Percentiles rank a stretch among this genome's conserved stretches.
phyloP scores from a whole-genome alignment of 768 basidiomycete species.

The Termitomyces titanicus region DNA sequence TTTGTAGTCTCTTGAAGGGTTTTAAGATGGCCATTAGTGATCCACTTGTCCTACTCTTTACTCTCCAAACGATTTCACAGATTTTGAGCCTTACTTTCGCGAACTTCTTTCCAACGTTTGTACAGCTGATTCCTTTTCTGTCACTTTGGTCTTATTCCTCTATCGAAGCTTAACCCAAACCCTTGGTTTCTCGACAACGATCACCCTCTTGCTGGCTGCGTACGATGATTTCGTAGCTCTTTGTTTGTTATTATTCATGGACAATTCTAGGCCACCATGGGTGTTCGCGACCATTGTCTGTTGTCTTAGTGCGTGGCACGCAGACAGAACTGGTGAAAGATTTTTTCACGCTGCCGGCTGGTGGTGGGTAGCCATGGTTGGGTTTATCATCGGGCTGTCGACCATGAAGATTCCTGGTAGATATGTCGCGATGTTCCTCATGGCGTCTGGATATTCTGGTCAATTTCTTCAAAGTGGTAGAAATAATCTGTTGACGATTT shows the following conservation, averaged over 20 bases:
- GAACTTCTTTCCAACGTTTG: constrained; percentile 58
- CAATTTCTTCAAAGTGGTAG: neutral
- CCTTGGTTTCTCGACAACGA: constrained; percentile 59
- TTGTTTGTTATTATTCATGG: neutral
- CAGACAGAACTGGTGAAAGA: constrained; percentile 58
- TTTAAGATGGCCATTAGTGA: constrained; percentile 53
- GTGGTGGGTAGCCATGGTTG: constrained; percentile 60
- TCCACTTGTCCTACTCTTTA: constrained; percentile 50
- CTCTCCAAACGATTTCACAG: constrained; percentile 46
- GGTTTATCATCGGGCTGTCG: constrained; percentile 56
- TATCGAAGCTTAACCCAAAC: constrained; percentile 46
- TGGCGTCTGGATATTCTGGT: constrained; percentile 51
- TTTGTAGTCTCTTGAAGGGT: constrained; percentile 41
- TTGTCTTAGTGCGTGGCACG: constrained; percentile 51
- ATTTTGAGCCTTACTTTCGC: constrained; percentile 55
- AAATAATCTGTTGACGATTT: neutral
- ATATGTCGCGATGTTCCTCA: constrained; percentile 60
- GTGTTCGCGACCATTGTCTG: constrained; percentile 48
- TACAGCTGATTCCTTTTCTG: neutral
- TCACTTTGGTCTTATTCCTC: neutral
- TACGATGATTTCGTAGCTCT: constrained; percentile 22
- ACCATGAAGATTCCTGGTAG: constrained; percentile 48
- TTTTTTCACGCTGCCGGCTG: constrained; percentile 54
- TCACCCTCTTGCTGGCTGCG: constrained; percentile 57
- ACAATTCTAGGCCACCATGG: constrained; percentile 52